These are phyloP conservation scores for Zymoseptoria tritici DNA, from an alignment of 2,329 filamentous ascomycete species.

Conservation along the genomic window DNA sequence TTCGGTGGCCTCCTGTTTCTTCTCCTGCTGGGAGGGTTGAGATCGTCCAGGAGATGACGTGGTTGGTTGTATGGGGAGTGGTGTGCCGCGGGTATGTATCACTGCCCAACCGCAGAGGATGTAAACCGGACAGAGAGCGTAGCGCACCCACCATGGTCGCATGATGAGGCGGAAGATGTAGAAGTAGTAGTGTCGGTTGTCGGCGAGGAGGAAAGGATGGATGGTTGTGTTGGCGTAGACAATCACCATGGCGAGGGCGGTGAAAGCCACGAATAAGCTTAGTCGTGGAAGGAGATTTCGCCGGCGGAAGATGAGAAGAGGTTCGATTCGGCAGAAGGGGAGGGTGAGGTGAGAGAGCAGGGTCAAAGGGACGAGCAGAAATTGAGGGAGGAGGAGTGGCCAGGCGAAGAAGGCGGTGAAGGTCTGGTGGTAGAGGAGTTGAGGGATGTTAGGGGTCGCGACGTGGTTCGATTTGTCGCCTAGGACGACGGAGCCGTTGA, in stretches of 20 bases:
- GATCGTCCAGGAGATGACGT: not conserved
- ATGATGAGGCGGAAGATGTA: conserved; percentile 85
- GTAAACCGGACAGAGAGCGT: conserved; percentile 60
- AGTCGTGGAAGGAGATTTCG: conserved; percentile 32
- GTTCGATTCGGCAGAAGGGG: conserved; percentile 21
- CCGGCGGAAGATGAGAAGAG: conserved; percentile 29
- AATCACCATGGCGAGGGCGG: conserved; percentile 39
- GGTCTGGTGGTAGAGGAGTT: conserved; percentile 94
- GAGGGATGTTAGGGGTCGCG: conserved; percentile 77
- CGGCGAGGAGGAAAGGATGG: conserved; percentile 90
- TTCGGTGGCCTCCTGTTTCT: not conserved
- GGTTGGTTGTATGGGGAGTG: not conserved
- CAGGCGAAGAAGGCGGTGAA: conserved; percentile 84
- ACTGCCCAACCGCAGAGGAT: conserved; percentile 60
- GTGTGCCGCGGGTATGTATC: conserved; percentile 50
- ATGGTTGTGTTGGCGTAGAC: conserved; percentile 85
- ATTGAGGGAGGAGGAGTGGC: conserved; percentile 59
- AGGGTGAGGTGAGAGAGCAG: conserved; percentile 20
- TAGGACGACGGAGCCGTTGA: conserved; percentile 88
- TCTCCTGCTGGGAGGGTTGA: not conserved
- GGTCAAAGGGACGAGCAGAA: conserved; percentile 33
- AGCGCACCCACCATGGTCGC: conserved; percentile 35
- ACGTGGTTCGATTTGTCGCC: conserved; percentile 94
- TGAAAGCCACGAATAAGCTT: conserved; percentile 29
- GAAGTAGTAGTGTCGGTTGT: conserved; percentile 96